Conservation (phyloP, 352 stramenopile genomes). For the Phytophthora pluvialis region DNA sequence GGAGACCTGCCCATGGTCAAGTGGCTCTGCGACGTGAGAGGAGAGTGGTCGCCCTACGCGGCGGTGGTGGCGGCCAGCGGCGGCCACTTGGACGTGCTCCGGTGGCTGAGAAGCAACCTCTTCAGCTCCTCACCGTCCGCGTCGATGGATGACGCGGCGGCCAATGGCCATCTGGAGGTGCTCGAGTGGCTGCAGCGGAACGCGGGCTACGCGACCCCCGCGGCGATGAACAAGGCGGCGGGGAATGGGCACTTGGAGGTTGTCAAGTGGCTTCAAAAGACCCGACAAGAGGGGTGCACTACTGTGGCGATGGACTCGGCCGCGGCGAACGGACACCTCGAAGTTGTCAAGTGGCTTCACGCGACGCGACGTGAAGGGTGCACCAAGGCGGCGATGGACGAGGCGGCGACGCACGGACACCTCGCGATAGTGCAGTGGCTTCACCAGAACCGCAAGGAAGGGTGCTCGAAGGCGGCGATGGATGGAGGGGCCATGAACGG, state of each 20-base stretch:
- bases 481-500: conserved; percentile 39
- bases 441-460: conserved; percentile 32
- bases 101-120: conserved; percentile 34
- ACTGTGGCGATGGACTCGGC: conserved; percentile 38
- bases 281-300: conserved; percentile 38
- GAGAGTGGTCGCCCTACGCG: conserved; percentile 44
- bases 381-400: conserved; percentile 40
- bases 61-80: conserved; percentile 36
- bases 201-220: conserved; percentile 14
- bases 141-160: conserved; percentile 40
- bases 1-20: conserved; percentile 43
- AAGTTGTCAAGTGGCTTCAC: conserved; percentile 42
- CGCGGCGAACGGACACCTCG: conserved; percentile 33
- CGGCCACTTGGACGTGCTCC: conserved; percentile 44
- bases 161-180: conserved; percentile 30
- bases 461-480: conserved; percentile 35
- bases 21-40: conserved; percentile 42
- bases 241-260: conserved; percentile 37
- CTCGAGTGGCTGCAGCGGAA: conserved; percentile 39
- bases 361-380: conserved; percentile 35
- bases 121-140: conserved; percentile 33
- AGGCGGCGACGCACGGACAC: conserved; percentile 35
- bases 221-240: conserved; percentile 41
- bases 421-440: conserved; percentile 37
- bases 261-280: conserved; percentile 40